phyloP scores from a whole-genome alignment of 352 stramenopile genomes.

The Aphanomyces cochlioides region DNA sequence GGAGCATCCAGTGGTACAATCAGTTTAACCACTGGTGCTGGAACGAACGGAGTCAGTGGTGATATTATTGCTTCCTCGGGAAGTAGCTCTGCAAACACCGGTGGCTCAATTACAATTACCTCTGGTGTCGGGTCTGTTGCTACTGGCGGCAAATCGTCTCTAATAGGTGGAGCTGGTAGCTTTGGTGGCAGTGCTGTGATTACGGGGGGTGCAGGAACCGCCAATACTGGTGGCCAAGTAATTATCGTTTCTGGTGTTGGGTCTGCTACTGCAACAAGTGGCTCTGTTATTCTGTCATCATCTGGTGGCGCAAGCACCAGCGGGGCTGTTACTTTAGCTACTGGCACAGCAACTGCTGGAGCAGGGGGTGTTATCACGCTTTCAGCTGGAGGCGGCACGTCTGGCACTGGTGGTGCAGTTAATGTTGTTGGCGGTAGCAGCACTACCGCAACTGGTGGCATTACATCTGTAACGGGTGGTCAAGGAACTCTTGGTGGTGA shows the following conservation, averaged over 20 bases:
- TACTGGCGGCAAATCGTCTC: slow-evolving; percentile 6
- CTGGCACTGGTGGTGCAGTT: slow-evolving; percentile 10
- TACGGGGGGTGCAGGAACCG: slow-evolving; percentile 56
- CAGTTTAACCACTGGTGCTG: slow-evolving; percentile 13
- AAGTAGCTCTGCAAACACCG: slow-evolving; percentile 35
- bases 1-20: slow-evolving; percentile 23
- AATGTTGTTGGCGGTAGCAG: slow-evolving; percentile 17
- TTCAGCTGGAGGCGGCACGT: slow-evolving; percentile 14
- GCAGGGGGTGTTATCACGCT: slow-evolving; percentile 8
- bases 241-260: slow-evolving; percentile 55
- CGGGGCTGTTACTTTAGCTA: slow-evolving; percentile 13
- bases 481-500: slow-evolving; percentile 25
- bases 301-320: slow-evolving; percentile 24
- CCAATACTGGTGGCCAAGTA: slow-evolving; percentile 62
- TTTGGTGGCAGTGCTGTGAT: slow-evolving; percentile 36
- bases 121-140: slow-evolving; percentile 15
- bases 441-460: slow-evolving; percentile 6
- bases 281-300: slow-evolving; percentile 53
- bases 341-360: slow-evolving; percentile 20
- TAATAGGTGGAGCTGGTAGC: slow-evolving; percentile 9
- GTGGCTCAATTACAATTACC: slow-evolving; percentile 37
- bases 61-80: slow-evolving; percentile 30
- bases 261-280: slow-evolving; percentile 52
- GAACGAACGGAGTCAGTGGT: slow-evolving; percentile 17
- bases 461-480: slow-evolving; percentile 12